Evolutionary conservation across 1,139 yeast species (phyloP), one percentile per base, ranked within the genome.

Genomic region (Debaryomyces subglobosus): DNA sequence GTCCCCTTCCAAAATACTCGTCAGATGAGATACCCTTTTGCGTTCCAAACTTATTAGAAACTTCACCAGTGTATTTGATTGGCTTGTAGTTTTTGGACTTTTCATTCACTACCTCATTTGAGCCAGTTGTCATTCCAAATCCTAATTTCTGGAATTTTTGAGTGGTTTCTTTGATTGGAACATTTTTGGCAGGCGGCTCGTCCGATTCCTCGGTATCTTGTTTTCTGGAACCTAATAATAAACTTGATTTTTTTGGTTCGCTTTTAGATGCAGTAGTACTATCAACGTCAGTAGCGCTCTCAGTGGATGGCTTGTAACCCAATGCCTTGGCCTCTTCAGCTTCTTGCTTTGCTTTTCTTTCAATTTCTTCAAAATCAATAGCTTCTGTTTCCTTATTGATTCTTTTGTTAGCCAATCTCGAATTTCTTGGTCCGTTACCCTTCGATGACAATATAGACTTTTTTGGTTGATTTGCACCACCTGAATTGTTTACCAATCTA

Each of bases 11-110:
- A 65, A 94, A 94, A 64, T 82, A 84, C 69, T 91, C 96, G 67
- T 95, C 99, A 0, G 97, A 91, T 0, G 98, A 92, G 55, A 94
- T 95, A 48, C 92, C 96, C 77, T 90, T 94, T 67, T 92, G 97
- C 37, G 75, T 73, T 48, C 97, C 98, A 67, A 79, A 94, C 68
- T 91, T 89, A 62, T 79, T 81, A 38, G 81, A 81, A 29, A 86
- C 87, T 56, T 85, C 85, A 38, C 94, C 94, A 1, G 90, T 82
- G 64, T 86, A 80, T 53, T 71, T 68, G 54, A 77, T 72, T 64
- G 82, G 85, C 55, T 79, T 77, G 54, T 72, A 71, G 49, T 69
- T 65, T 55, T 74, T 72, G 20, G 65, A 53, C 12, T 68, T 56
- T 34, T 67, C 64, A 12, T 73, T 61, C 18, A 68, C 60, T 13